Conservation (phyloP, 2,329 filamentous ascomycete species). For the Dactylellina sp. region DNA sequence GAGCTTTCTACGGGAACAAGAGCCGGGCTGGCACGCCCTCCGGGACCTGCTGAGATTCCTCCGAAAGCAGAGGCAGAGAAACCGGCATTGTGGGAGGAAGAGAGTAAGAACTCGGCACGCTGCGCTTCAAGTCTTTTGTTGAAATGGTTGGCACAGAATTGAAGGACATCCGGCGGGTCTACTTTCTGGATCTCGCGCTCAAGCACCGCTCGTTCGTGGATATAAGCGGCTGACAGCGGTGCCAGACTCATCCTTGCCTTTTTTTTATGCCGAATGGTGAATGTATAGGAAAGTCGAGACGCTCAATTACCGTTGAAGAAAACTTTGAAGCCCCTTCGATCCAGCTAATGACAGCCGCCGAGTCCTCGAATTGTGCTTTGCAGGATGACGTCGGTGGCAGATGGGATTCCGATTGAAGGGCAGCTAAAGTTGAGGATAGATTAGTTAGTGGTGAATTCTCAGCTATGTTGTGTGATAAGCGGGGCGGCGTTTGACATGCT, state of each 20-base stretch:
- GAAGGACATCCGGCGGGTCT: slow-evolving; percentile 73
- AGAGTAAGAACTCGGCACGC: slow-evolving; percentile 70
- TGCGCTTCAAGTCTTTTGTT: slow-evolving; percentile 74
- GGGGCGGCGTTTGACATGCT: neutral
- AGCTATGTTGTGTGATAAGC: neutral
- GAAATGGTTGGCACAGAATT: slow-evolving; percentile 79
- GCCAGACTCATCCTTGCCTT: slow-evolving; percentile 46
- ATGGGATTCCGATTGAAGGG: neutral
- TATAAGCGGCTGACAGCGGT: slow-evolving; percentile 70
- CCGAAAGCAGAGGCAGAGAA: slow-evolving; percentile 59
- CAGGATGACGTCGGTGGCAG: neutral
- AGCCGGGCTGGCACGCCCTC: slow-evolving; percentile 49
- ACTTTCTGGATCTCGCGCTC: slow-evolving; percentile 72
- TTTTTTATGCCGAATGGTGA: neutral
- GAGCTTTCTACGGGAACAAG: slow-evolving; percentile 48
- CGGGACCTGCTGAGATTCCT: slow-evolving; percentile 41
- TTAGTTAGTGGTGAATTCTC: neutral
- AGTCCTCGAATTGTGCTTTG: slow-evolving; percentile 6
- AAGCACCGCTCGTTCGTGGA: slow-evolving; percentile 73
- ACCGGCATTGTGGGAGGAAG: slow-evolving; percentile 54
- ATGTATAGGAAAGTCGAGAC: neutral
- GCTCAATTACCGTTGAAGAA: slow-evolving; percentile 10
- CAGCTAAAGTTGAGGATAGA: neutral
- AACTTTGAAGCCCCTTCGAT: slow-evolving; percentile 5
- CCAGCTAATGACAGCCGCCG: slow-evolving; percentile 35